These are phyloP conservation scores for Geotrichum bryndzae DNA, from an alignment of 1,139 yeast genomes.

Conservation along the genomic window DNA sequence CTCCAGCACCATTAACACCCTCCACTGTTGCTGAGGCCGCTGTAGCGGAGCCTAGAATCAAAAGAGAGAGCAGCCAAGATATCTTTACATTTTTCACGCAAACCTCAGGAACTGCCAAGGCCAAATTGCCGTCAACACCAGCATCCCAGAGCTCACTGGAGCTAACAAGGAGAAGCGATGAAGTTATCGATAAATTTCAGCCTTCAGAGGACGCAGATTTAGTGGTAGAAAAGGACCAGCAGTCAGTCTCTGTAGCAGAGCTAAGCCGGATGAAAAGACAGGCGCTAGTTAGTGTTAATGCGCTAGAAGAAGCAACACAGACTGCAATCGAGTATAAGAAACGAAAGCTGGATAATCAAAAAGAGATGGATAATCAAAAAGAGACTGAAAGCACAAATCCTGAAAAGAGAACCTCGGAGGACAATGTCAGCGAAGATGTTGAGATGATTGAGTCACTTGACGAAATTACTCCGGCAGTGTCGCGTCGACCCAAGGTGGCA, in stretches of 20 bases:
- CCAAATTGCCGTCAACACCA: background rate
- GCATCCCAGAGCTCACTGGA: background rate
- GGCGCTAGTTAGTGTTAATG: background rate
- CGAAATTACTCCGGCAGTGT: background rate
- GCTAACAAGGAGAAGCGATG: background rate
- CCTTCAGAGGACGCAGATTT: background rate
- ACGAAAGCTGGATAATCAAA: conserved; percentile 1
- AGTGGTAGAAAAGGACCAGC: background rate
- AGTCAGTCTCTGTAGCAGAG: background rate
- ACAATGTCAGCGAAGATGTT: background rate
- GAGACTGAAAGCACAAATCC: background rate
- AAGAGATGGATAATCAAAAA: background rate
- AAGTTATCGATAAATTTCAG: background rate
- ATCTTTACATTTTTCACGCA: conserved; percentile 8
- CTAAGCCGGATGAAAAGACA: background rate
- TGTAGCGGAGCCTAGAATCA: background rate
- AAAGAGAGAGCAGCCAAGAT: background rate
- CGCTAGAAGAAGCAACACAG: conserved; percentile 7
- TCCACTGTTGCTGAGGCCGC: background rate
- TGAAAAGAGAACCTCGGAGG: background rate
- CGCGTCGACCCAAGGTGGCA: conserved; percentile 1
- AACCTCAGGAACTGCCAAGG: background rate
- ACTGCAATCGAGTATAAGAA: conserved; percentile 7
- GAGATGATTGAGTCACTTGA: background rate
- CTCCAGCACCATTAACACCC: background rate